phyloP scores from a whole-genome alignment of 305 asterid genomes.

The Coffea humblotiana region DNA sequence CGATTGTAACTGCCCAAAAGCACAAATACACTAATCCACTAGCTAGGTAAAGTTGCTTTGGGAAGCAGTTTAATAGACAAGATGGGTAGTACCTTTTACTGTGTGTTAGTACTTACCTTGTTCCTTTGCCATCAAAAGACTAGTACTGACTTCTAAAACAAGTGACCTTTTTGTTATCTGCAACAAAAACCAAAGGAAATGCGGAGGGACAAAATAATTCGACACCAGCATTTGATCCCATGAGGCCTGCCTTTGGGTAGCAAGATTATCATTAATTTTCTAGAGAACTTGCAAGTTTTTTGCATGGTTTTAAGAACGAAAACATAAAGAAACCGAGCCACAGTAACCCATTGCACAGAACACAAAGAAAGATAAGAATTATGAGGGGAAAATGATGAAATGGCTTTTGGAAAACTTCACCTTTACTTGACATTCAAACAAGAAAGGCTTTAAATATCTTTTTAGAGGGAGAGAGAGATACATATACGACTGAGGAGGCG shows the following conservation, averaged over 20 bases:
- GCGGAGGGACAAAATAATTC: conserved; percentile 6
- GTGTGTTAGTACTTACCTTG: not conserved
- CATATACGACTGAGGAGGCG: not conserved
- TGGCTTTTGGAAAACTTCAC: conserved; percentile 26
- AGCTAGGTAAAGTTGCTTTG: not conserved
- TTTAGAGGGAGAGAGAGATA: conserved; percentile 9
- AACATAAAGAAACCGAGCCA: not conserved
- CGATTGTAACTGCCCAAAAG: conserved; percentile 17
- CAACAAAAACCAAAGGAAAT: not conserved
- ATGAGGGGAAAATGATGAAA: conserved; percentile 23
- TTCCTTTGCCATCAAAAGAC: not conserved
- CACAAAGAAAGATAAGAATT: conserved; percentile 24
- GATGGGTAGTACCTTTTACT: not conserved
- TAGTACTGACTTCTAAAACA: not conserved
- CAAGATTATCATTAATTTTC: conserved; percentile 19
- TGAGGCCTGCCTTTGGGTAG: conserved; percentile 44
- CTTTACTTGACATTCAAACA: conserved; percentile 22
- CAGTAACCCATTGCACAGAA: not conserved
- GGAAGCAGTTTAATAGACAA: conserved; percentile 1
- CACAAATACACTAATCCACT: not conserved
- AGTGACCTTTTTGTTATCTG: conserved; percentile 6
- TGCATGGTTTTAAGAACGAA: conserved; percentile 19
- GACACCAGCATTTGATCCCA: conserved; percentile 39
- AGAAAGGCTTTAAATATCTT: conserved; percentile 5
- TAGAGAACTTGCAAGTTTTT: conserved; percentile 19